Conservation (phyloP, 2,329 filamentous ascomycete genomes). For the Ascochyta koolunga region DNA sequence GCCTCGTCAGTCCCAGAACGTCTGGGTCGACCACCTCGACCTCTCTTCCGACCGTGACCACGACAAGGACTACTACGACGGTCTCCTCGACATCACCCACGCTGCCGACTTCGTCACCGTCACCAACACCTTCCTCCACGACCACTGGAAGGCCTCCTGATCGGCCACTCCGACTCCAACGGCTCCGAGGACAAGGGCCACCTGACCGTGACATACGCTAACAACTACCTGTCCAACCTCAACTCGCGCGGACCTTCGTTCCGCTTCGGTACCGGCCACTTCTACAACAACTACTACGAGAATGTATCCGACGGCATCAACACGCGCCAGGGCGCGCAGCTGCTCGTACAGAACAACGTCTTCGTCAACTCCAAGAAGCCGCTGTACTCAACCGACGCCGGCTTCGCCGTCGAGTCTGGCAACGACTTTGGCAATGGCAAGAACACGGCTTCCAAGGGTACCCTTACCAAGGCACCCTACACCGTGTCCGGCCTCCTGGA, state of each 20-base stretch:
- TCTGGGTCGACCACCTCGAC: constrained; percentile 73
- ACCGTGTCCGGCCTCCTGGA: constrained; percentile 39
- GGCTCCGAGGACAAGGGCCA: constrained; percentile 64
- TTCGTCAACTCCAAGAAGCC: constrained; percentile 44
- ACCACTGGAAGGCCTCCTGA: constrained; percentile 66
- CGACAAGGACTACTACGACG: constrained; percentile 74
- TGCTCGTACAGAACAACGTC: constrained; percentile 52
- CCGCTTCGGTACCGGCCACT: constrained; percentile 70
- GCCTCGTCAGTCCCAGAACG: constrained; percentile 48
- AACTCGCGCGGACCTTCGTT: constrained; percentile 68
- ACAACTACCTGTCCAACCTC: constrained; percentile 70
- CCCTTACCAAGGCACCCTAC: constrained; percentile 45
- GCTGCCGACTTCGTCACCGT: constrained; percentile 67
- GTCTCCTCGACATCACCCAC: constrained; percentile 69
- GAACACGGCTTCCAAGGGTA: constrained; percentile 43
- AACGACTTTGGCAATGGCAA: constrained; percentile 48
- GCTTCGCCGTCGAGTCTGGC: constrained; percentile 47
- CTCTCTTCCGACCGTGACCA: constrained; percentile 64
- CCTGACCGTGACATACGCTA: constrained; percentile 68
- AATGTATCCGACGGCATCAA: constrained; percentile 49
- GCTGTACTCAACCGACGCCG: constrained; percentile 42
- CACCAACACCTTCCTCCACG: constrained; percentile 59
- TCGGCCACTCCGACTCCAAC: constrained; percentile 67
- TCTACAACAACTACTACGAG: constrained; percentile 61
- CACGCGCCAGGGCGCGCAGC: constrained; percentile 51